These are phyloP conservation scores for Botrytis cinerea DNA, from an alignment of 2,329 filamentous ascomycete genomes.

Conservation along the genomic window DNA sequence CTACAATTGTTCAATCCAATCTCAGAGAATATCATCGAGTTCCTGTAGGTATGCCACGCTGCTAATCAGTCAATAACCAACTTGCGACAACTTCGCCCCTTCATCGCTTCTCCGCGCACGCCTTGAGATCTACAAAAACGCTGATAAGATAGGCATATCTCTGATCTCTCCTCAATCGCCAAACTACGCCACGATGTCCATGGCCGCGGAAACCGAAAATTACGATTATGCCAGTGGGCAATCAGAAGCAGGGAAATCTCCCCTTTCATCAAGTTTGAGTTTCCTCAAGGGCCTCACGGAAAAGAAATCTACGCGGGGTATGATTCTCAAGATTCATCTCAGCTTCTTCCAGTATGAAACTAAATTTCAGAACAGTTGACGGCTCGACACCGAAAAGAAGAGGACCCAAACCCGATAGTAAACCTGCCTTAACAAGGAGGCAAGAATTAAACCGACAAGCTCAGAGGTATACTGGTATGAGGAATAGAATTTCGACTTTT, in stretches of 20 bases:
- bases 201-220: conserved; percentile 34
- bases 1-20: neutral
- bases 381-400: conserved; percentile 84
- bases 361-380: conserved; percentile 52
- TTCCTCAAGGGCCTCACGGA: conserved; percentile 70
- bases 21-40: neutral
- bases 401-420: conserved; percentile 95
- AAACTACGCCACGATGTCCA: conserved; percentile 33
- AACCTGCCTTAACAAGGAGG: conserved; percentile 85
- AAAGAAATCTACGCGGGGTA: conserved; percentile 78
- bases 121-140: neutral
- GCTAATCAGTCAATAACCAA: conserved; percentile 2
- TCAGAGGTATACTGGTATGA: conserved; percentile 67
- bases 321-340: conserved; percentile 27
- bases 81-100: neutral
- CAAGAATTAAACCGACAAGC: conserved; percentile 96
- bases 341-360: neutral
- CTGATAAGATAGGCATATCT: conserved; percentile 14
- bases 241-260: conserved; percentile 41
- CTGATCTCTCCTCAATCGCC: neutral
- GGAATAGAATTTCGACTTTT: conserved; percentile 5
- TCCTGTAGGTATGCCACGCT: neutral
- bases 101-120: neutral
- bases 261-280: conserved; percentile 51
- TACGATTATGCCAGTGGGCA: conserved; percentile 39